Evolutionary conservation across 345 rosid genomes (phyloP), one percentile per base, ranked within the genome.

Genomic region (Rhizophora apiculata): DNA sequence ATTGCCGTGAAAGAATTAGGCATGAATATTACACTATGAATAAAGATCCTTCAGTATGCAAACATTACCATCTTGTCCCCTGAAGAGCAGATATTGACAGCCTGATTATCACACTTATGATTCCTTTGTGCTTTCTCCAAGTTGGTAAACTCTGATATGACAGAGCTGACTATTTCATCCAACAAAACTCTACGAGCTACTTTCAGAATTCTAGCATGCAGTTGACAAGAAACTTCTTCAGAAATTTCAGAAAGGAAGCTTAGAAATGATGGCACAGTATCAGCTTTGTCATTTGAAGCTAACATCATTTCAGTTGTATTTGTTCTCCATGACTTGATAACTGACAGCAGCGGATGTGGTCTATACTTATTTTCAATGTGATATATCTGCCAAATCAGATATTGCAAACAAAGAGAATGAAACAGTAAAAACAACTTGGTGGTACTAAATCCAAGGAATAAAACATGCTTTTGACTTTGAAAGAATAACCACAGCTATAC

Each of bases 181-280:
- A 96, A 73, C 20, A 88, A 71, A 75, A 88, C 87, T 78, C 93
- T 83, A 67, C 98, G 94, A 56, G 94, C 92, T 37, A 81, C 78
- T 82, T 87, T 90, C 82, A 92, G 74, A 66, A 96, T 85, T 70
- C 91, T 92, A 54, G 81, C 60, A 69, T 92, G 99, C 77, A 96
- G 82, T 81, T 92, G 90, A 70, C 68, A 73, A 76, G 97, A 89
- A 76, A 96, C 81, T 60, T 75, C 91, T 71, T 89, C 91, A 56
- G 96, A 85, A 59, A 89, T 82, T 60, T 82, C 83, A 30, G 88
- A 72, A 67, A 88, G 76, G 68, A 85, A 77, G 73, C 76, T 74
- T 64, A 22, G 64, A 19, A 74, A 74, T 59, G 78, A 70, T 57
- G 77, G 63, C 64, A 72, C 78, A 53, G 75, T 63, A 64, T 80